Conservation (phyloP, 2,329 filamentous ascomycete genomes). For the Endoconidiophora laricicola region DNA sequence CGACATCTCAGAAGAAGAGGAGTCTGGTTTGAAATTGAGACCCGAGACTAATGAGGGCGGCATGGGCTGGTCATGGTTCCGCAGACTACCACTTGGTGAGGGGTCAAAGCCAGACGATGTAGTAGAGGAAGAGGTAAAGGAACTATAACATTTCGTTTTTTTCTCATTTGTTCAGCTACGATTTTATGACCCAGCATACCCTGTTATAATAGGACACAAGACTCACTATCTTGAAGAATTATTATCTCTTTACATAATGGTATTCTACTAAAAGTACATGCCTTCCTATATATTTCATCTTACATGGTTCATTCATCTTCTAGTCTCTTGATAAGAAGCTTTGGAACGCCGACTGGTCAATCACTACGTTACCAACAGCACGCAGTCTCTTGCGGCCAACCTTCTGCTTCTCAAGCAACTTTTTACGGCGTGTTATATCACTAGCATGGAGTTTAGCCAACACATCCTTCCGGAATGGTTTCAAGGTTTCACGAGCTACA, state of each 20-base stretch:
- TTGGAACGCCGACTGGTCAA: constrained; percentile 91
- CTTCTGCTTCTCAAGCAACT: constrained; percentile 92
- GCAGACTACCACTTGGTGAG: constrained; percentile 17
- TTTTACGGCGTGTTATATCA: constrained; percentile 66
- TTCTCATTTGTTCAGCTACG: too few species aligned
- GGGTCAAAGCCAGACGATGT: constrained; percentile 4
- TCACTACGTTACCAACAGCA: constrained; percentile 78
- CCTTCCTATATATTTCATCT: constrained; percentile 7
- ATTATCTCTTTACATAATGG: neutral
- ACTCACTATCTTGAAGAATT: neutral
- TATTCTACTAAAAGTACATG: neutral
- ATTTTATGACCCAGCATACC: too few species aligned
- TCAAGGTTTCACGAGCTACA: constrained; percentile 83
- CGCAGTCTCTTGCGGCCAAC: constrained; percentile 79
- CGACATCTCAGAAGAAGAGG: constrained; percentile 15
- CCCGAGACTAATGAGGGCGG: constrained; percentile 23
- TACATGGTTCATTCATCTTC: neutral
- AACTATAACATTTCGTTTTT: neutral
- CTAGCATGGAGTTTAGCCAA: constrained; percentile 82
- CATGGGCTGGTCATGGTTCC: constrained; percentile 21
- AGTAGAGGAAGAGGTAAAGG: neutral
- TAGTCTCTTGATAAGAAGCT: constrained; percentile 61
- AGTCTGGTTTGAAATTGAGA: constrained; percentile 28
- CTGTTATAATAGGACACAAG: too few species aligned
- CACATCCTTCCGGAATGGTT: constrained; percentile 93